phyloP scores from a whole-genome alignment of 2,329 filamentous ascomycete genomes.

The Aureobasidium pullulans region DNA sequence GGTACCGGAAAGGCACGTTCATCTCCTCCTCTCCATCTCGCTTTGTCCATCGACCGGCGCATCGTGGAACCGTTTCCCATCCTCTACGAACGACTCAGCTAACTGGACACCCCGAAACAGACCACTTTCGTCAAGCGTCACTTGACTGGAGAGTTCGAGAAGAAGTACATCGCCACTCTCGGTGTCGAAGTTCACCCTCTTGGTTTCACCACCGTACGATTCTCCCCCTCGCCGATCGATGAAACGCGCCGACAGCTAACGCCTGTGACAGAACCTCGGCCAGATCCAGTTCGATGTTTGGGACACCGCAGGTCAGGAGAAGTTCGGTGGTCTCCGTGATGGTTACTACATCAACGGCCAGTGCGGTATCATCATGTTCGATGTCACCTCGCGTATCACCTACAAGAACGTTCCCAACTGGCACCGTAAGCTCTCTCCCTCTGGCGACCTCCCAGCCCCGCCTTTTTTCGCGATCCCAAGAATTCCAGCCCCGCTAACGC shows the following conservation, averaged over 20 bases:
- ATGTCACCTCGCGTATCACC: conserved; percentile 97
- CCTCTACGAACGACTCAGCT: neutral
- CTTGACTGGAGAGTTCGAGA: conserved; percentile 99
- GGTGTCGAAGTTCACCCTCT: conserved; percentile 99
- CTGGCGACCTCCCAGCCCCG: neutral
- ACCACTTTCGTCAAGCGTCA: conserved; percentile 99
- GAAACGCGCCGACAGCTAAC: conserved; percentile 18
- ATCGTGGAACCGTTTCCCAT: neutral
- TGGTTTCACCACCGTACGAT: conserved; percentile 84
- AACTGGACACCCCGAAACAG: conserved; percentile 40
- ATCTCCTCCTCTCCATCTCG: conserved; percentile 2
- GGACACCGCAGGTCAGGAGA: conserved; percentile 98
- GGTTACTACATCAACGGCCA: conserved; percentile 99
- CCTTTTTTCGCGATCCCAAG: neutral
- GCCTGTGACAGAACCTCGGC: conserved; percentile 65
- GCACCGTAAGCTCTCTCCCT: conserved; percentile 71
- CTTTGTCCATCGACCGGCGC: neutral
- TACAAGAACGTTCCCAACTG: conserved; percentile 99
- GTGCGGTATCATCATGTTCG: conserved; percentile 99
- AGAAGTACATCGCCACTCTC: conserved; percentile 99
- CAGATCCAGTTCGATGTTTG: conserved; percentile 98
- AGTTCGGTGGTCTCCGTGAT: conserved; percentile 98
- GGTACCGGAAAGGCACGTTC: conserved; percentile 92
- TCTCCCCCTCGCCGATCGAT: conserved; percentile 1
- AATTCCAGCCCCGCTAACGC: neutral